Evolutionary conservation across 352 stramenopile species (phyloP), one percentile per base, ranked within the genome.

Genomic region (Halophytophthora polymorphica): DNA sequence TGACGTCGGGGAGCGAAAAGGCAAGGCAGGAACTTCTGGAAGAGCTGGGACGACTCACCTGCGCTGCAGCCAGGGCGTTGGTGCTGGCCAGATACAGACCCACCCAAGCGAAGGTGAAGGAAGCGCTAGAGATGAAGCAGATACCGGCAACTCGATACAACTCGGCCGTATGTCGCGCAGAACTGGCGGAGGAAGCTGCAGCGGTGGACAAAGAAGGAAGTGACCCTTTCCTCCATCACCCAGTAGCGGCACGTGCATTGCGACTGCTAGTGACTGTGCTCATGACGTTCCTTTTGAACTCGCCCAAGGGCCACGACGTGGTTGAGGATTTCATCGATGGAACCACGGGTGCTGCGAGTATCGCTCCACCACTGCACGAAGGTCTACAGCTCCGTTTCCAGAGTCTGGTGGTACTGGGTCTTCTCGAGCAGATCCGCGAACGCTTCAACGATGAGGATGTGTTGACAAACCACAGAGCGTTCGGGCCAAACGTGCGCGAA

Each of bases 181-280:
- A 64, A 15, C 36, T 89, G 4, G 69, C 72, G 40, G 73, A 89
- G 28, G 63, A 71, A 44, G 50, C 56, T 15, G 78, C 73, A 15
- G 51, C 60, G 3, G 48, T 53, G 10, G 71, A 85, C 40, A 41
- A 50, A 4, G 44, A 47, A 5, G 71, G 61, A 66, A 45, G 14
- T 25, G 77, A 90, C 43, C 77, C 77, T 0, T 90, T 90, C 45
- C 61, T 72, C 25, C 66, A 90, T 45, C 64, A 90, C 46, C 48
- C 69, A 4, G 64, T 77, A 12, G 64, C 73, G 15, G 43, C 61
- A 5, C 49, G 71, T 18, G 62, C 68, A 0, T 36, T 87, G 10
- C 61, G 63, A 15, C 36, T 90, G 17, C 45, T 90, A 19, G 75
- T 83, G 12, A 51, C 56, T 3, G 58, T 87, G 23, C 53, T 88